A percentile compares a stretch with the other conserved stretches of the same genome.
phyloP scores from a whole-genome alignment of 2,329 filamentous ascomycete genomes.

The Dothideomycetidae sp. region DNA sequence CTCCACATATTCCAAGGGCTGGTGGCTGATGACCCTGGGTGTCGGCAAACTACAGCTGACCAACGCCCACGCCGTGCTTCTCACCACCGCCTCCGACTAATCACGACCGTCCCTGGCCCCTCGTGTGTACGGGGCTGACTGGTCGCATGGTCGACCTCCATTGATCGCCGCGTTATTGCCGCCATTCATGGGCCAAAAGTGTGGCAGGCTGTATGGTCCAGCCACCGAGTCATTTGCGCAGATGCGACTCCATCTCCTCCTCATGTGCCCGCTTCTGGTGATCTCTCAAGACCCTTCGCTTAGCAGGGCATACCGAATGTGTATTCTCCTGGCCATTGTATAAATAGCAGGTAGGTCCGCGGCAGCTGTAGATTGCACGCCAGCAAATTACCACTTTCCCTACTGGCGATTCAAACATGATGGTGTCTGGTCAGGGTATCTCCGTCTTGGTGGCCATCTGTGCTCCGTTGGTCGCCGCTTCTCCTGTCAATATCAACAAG shows the following conservation, averaged over 20 bases:
- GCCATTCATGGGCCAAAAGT: no score
- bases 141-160: background rate
- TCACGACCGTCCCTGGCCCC: background rate
- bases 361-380: background rate
- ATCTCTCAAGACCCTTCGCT: background rate
- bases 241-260: background rate
- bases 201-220: no score
- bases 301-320: background rate
- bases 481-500: slow-evolving; percentile 1
- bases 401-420: no score
- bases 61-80: no score
- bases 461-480: background rate
- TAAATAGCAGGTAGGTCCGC: background rate
- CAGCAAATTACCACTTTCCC: background rate
- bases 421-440: background rate
- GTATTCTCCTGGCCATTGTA: no score
- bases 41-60: no score
- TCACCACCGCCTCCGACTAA: no score
- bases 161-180: background rate
- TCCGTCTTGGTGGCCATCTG: background rate
- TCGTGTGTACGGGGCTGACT: background rate
- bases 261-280: background rate
- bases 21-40: no score
- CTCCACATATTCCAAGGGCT: no score
- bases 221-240: background rate